Percentiles rank a stretch among this genome's conserved stretches.
Conservation (phyloP, 208 protist genomes). For the Trypanosoma vivax region DNA sequence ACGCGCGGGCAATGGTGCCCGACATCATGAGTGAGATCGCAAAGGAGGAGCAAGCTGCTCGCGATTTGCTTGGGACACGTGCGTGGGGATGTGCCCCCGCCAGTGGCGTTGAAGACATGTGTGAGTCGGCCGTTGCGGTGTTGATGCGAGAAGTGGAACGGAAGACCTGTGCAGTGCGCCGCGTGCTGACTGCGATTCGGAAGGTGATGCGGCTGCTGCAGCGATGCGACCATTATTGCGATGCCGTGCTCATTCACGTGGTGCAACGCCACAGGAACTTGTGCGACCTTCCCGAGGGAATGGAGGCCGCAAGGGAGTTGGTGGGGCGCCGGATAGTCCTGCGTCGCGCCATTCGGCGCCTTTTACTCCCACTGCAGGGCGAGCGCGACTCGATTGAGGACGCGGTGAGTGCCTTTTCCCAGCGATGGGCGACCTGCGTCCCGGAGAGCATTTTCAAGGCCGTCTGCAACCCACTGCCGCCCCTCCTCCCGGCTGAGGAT, state of each 20-base stretch:
- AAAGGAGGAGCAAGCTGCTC: background rate
- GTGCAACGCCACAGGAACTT: conserved; percentile 16
- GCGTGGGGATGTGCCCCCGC: conserved; percentile 6
- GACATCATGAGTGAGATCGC: conserved; percentile 4
- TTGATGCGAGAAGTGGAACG: conserved; percentile 19
- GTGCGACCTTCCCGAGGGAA: conserved; percentile 12
- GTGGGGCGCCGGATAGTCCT: conserved; percentile 20
- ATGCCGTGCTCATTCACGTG: conserved; percentile 13
- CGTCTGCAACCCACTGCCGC: conserved; percentile 9
- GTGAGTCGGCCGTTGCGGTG: background rate
- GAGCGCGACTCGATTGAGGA: conserved; percentile 4
- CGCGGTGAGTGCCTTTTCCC: conserved; percentile 13
- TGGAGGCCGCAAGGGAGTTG: conserved; percentile 15
- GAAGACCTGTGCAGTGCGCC: conserved; percentile 11
- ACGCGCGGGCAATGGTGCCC: conserved; percentile 7
- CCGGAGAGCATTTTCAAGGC: conserved; percentile 15
- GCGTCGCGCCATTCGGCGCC: conserved; percentile 18
- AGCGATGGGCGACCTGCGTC: conserved; percentile 11
- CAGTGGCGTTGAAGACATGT: background rate
- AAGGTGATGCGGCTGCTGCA: conserved; percentile 4
- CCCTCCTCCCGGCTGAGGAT: conserved; percentile 17
- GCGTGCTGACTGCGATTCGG: conserved; percentile 2
- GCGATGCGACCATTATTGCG: conserved; percentile 9
- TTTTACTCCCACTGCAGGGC: conserved; percentile 14
- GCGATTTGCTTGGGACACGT: conserved; percentile 3